These are phyloP conservation scores for Yamadazyma diospyri DNA, from an alignment of 1,139 yeast species.

Conservation along the genomic window DNA sequence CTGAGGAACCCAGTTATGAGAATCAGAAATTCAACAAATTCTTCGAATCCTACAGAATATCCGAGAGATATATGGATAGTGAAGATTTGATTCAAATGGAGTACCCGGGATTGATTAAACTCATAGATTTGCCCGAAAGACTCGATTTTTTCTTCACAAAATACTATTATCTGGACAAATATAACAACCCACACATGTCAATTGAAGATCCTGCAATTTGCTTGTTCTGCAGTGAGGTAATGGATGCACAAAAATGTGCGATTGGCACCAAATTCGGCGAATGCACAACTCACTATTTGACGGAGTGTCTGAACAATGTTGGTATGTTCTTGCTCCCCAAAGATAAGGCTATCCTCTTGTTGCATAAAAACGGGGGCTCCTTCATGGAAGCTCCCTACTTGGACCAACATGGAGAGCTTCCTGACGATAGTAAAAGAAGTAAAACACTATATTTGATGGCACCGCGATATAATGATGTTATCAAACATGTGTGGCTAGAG, in stretches of 20 bases:
- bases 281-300: constrained; percentile 60
- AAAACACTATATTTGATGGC: constrained; percentile 68
- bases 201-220: constrained; percentile 84
- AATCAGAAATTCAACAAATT: constrained; percentile 19
- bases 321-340: constrained; percentile 82
- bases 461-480: constrained; percentile 64
- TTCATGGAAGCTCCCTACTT: constrained; percentile 82
- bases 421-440: constrained; percentile 68
- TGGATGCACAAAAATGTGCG: constrained; percentile 61
- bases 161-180: constrained; percentile 45
- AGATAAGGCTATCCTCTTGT: constrained; percentile 63
- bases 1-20: constrained; percentile 14
- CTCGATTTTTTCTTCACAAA: constrained; percentile 68
- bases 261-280: constrained; percentile 57
- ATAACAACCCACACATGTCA: constrained; percentile 35
- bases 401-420: constrained; percentile 84
- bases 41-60: constrained; percentile 11
- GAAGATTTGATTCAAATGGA: constrained; percentile 31
- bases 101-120: constrained; percentile 63
- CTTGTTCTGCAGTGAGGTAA: constrained; percentile 70
- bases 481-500: constrained; percentile 68
- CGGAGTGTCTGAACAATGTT: constrained; percentile 64
- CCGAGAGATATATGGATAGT: constrained; percentile 4
- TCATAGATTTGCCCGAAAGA: constrained; percentile 62
- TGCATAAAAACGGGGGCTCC: constrained; percentile 74